Evolutionary conservation across 2,329 filamentous ascomycete species (phyloP).

Genomic region (Xenoacremonium recifei): DNA sequence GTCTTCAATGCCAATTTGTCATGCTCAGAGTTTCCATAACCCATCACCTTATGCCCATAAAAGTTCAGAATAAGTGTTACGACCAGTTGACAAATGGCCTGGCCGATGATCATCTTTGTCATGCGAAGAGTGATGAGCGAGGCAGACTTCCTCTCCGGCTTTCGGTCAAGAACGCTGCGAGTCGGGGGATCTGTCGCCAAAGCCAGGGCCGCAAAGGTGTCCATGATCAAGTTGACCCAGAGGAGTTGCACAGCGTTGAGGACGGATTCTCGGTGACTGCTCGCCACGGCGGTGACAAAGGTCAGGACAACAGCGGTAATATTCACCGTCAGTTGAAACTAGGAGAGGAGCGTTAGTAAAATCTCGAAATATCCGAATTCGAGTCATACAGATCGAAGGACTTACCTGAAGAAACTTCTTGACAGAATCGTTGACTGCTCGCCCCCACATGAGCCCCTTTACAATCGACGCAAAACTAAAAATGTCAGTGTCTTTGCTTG

Average conservation of each 20-base stretch:
- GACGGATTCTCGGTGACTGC: slow-evolving; percentile 48
- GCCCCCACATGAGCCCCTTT: slow-evolving; percentile 61
- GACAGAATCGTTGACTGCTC: slow-evolving; percentile 61
- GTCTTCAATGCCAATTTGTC: slow-evolving; percentile 47
- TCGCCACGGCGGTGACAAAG: slow-evolving; percentile 57
- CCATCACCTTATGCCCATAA: slow-evolving; percentile 54
- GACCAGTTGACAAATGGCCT: slow-evolving; percentile 58
- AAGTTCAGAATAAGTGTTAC: slow-evolving; percentile 62
- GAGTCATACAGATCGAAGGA: background rate
- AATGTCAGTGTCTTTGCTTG: slow-evolving; percentile 6
- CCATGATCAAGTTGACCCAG: slow-evolving; percentile 66
- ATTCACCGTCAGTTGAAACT: slow-evolving; percentile 64
- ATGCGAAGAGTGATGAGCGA: slow-evolving; percentile 69
- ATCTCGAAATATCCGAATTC: background rate
- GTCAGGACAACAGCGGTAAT: slow-evolving; percentile 60
- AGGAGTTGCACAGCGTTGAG: slow-evolving; percentile 60
- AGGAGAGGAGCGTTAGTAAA: background rate
- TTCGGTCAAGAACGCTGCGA: slow-evolving; percentile 55
- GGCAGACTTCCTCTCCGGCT: slow-evolving; percentile 60
- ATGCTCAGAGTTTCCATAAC: slow-evolving; percentile 31
- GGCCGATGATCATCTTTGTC: slow-evolving; percentile 65
- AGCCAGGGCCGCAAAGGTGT: slow-evolving; percentile 62
- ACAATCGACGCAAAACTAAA: slow-evolving; percentile 52
- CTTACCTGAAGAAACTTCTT: slow-evolving; percentile 60
- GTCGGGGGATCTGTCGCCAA: slow-evolving; percentile 63